These are phyloP conservation scores for Croton laevigatus DNA, from an alignment of 441 rosid species.

Conservation along the genomic window DNA sequence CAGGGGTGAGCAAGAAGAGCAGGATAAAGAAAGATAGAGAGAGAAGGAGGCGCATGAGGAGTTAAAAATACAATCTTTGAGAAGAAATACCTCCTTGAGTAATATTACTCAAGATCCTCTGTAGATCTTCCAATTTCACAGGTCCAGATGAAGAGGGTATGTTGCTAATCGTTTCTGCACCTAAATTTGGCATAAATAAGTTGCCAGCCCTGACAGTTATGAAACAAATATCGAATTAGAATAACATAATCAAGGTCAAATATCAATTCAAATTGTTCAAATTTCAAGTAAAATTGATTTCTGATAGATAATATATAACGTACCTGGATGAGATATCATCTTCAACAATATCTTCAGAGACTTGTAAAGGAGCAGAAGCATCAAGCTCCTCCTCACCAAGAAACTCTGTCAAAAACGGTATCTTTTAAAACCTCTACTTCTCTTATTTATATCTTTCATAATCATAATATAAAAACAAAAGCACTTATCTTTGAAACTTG, in stretches of 20 bases:
- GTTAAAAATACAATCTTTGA: slow-evolving; percentile 4
- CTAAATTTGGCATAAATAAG: slow-evolving; percentile 57
- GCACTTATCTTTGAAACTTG: no score
- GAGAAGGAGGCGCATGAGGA: background rate
- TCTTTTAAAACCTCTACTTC: no score
- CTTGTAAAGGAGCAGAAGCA: slow-evolving; percentile 54
- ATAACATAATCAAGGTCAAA: slow-evolving; percentile 1
- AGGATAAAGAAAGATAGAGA: slow-evolving; percentile 3
- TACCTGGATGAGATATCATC: slow-evolving; percentile 91
- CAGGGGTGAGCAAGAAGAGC: background rate
- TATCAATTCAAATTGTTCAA: background rate
- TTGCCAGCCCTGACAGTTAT: slow-evolving; percentile 69
- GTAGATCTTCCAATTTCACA: slow-evolving; percentile 80
- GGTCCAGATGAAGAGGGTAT: slow-evolving; percentile 82
- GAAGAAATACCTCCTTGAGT: slow-evolving; percentile 56
- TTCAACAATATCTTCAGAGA: slow-evolving; percentile 66
- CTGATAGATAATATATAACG: background rate
- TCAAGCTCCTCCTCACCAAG: slow-evolving; percentile 60
- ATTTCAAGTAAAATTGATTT: background rate
- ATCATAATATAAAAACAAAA: no score
- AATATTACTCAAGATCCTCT: slow-evolving; percentile 83
- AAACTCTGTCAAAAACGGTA: slow-evolving; percentile 39
- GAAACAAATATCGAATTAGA: slow-evolving; percentile 9
- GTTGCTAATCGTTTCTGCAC: slow-evolving; percentile 65
- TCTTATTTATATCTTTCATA: no score